Evolutionary conservation across 305 asterid genomes (phyloP).

Genomic region (Galium porrigens): DNA sequence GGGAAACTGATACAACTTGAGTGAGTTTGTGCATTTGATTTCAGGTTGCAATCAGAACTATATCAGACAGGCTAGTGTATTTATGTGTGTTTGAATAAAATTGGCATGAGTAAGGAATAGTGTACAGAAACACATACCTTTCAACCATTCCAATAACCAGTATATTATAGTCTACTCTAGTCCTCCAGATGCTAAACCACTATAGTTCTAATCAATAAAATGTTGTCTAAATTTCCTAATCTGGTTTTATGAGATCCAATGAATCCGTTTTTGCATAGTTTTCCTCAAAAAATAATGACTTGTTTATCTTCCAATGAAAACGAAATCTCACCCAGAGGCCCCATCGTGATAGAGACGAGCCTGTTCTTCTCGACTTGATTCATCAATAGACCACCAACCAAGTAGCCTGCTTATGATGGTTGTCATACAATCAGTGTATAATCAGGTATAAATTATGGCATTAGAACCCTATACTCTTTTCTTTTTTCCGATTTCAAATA

Average conservation of each 20-base stretch:
- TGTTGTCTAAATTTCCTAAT: not conserved
- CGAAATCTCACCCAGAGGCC: conserved; percentile 51
- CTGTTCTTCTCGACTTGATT: conserved; percentile 87
- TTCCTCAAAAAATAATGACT: not conserved
- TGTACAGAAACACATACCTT: not conserved
- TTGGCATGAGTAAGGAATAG: not conserved
- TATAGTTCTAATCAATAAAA: not conserved
- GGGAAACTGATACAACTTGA: not conserved
- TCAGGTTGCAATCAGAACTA: not conserved
- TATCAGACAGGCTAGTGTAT: not conserved
- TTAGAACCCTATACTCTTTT: not conserved
- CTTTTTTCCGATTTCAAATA: not conserved
- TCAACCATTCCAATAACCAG: not conserved
- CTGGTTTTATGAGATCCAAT: not conserved
- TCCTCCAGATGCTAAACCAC: not conserved
- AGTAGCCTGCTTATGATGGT: conserved; percentile 45
- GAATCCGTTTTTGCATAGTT: not conserved
- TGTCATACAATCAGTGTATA: not conserved
- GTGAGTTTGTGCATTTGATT: not conserved
- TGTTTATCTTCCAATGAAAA: conserved; percentile 1
- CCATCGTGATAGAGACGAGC: conserved; percentile 62
- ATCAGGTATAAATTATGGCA: not conserved
- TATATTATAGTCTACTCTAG: not conserved
- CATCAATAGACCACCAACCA: conserved; percentile 99
- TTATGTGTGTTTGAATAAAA: not conserved